Percentiles rank a stretch among this genome's conserved stretches.
Conservation (phyloP, 495 filamentous ascomycete genomes). For the Astrothelium subdiscretum region DNA sequence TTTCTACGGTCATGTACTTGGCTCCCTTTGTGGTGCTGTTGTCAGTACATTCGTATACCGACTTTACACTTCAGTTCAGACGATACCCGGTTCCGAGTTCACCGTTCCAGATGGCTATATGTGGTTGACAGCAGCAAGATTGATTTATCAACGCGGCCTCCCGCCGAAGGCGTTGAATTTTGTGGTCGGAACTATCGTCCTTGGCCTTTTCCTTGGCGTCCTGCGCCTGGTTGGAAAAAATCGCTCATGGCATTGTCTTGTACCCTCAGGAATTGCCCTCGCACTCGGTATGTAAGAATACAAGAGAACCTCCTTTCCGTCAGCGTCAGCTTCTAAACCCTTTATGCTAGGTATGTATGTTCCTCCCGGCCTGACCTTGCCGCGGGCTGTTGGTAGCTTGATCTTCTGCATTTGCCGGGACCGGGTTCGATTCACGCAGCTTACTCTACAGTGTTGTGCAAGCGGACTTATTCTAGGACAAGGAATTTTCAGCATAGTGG, state of each 20-base stretch:
- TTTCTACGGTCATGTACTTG: not conserved
- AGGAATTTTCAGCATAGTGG: not conserved
- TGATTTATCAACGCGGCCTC: not conserved
- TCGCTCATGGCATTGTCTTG: not conserved
- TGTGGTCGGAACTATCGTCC: not conserved
- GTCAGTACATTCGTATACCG: not conserved
- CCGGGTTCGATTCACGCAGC: not conserved
- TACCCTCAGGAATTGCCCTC: not conserved
- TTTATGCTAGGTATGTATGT: not conserved
- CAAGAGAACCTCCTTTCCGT: not conserved
- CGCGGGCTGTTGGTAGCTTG: not conserved
- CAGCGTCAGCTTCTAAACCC: not conserved
- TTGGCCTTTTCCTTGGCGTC: not conserved
- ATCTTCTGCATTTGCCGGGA: not conserved
- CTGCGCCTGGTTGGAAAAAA: not conserved
- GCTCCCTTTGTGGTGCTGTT: not conserved
- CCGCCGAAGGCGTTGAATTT: not conserved
- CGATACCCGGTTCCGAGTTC: not conserved
- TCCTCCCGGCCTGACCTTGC: not conserved
- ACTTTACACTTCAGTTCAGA: not conserved
- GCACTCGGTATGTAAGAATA: not conserved
- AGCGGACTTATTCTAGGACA: not conserved
- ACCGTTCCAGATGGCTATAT: not conserved
- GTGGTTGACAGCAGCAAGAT: not conserved
- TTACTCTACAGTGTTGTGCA: not conserved